Evolutionary conservation across 202 grass and related monocot genomes (phyloP), one percentile per base, ranked within the genome.

Genomic region (Cymbopogon flexuosus): DNA sequence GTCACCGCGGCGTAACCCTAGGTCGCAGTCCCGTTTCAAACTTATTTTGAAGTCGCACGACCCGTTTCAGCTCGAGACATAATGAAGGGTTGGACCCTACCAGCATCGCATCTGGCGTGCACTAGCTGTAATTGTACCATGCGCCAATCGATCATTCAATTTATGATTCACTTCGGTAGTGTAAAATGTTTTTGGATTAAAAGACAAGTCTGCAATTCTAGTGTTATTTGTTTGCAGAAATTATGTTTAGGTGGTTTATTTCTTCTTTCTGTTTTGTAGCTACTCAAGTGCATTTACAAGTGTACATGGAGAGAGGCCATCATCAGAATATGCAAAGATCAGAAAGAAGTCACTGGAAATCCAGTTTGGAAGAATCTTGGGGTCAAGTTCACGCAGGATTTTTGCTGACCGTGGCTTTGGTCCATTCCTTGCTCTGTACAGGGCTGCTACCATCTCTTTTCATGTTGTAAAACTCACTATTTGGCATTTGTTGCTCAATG

Each of bases 391-490:
- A 0, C 87, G 37, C 23, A 86, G 68, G 2, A 39, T 90, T 47
- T 97, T 97, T 89, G 87, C 87, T 13, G 85, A 92, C 75, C 63
- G 76, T 64, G 87, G 89, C 39, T 92, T 94, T 64, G 90, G 90
- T 56, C 94, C 94, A 1, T 91, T 97, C 78, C 81, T 97, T 49
- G 94, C 94, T 8, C 19, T 97, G 23, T 97, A 97, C 49, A 75
- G 94, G 79, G 94, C 94, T 33, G 87, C 91, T 62, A 89, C 91
- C 73, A 87, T 97, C 33, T 97, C 94, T 64, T 97, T 89, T 80
- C 86, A 94, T 72, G 86, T 97, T 66, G 82, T 91, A 16, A 94
- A 97, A 75, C 87, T 97, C 72, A 94, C 88, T 18, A 21, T 89
- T 41, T 97, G 91, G 94, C 92, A 97, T 87, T 88, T 93, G 45